These are phyloP conservation scores for Lachancea dasiensis DNA, from an alignment of 805 yeast genomes.

Conservation along the genomic window DNA sequence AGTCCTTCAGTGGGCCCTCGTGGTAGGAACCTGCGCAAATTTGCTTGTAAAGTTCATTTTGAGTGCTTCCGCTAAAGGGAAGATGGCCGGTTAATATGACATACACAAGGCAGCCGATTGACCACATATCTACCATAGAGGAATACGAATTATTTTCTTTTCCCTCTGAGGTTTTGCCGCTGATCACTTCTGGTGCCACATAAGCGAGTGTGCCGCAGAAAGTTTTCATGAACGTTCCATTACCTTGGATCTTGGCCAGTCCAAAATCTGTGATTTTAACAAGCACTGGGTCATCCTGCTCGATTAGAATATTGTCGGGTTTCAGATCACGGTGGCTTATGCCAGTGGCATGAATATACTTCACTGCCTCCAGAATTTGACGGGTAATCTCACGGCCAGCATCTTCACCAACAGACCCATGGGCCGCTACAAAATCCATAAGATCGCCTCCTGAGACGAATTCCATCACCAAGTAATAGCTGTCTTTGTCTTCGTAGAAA, in stretches of 20 bases:
- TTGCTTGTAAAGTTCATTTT: constrained; percentile 72
- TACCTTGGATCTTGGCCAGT: constrained; percentile 81
- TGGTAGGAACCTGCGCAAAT: constrained; percentile 76
- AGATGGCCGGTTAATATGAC: constrained; percentile 88
- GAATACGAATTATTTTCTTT: constrained; percentile 47
- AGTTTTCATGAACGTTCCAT: constrained; percentile 83
- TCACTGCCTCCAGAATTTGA: constrained; percentile 78
- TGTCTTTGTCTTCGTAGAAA: constrained; percentile 75
- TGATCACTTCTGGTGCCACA: constrained; percentile 88
- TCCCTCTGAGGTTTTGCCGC: constrained; percentile 31
- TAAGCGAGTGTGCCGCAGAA: constrained; percentile 97
- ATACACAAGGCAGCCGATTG: constrained; percentile 88
- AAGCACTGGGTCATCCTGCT: constrained; percentile 82
- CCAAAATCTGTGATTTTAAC: constrained; percentile 98
- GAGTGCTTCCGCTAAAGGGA: constrained; percentile 92
- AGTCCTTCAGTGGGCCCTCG: constrained; percentile 63
- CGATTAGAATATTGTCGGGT: constrained; percentile 91
- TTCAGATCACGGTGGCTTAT: constrained; percentile 95
- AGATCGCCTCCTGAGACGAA: constrained; percentile 94
- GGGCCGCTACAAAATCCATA: constrained; percentile 93
- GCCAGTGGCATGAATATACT: constrained; percentile 82
- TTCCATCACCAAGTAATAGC: constrained; percentile 89
- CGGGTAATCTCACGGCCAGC: constrained; percentile 81
- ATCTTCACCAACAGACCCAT: constrained; percentile 87
- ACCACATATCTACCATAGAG: constrained; percentile 94